phyloP scores from a whole-genome alignment of 192 early-diverging fungal genomes.

The Diversispora eburnea region DNA sequence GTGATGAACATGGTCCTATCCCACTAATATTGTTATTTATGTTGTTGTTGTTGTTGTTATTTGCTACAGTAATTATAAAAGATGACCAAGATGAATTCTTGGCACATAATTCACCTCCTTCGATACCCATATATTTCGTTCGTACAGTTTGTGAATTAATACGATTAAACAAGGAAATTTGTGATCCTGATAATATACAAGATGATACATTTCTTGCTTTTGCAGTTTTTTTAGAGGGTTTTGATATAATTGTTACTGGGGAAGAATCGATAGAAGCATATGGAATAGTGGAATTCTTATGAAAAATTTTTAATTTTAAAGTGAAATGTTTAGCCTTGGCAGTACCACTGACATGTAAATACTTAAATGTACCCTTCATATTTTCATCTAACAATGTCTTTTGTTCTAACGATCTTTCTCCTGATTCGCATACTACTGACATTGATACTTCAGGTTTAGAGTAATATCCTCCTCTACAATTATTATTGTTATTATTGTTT shows the following conservation, averaged over 20 bases:
- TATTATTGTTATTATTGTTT: conserved; percentile 34
- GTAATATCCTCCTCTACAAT: conserved; percentile 35
- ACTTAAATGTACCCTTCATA: conserved; percentile 64
- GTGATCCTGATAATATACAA: conserved; percentile 71
- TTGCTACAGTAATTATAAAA: conserved; percentile 52
- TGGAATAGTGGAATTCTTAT: conserved; percentile 40
- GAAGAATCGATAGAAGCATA: conserved; percentile 66
- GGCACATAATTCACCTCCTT: conserved; percentile 55
- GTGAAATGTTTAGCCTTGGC: conserved; percentile 77
- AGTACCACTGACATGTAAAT: conserved; percentile 73
- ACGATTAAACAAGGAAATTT: conserved; percentile 85
- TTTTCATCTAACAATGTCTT: conserved; percentile 50
- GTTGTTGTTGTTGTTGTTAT: background rate
- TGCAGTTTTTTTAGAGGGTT: conserved; percentile 88
- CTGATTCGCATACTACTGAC: conserved; percentile 57
- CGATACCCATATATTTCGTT: conserved; percentile 77
- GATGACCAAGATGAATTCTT: conserved; percentile 61
- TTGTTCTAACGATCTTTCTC: conserved; percentile 45
- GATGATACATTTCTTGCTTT: conserved; percentile 75
- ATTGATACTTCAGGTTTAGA: conserved; percentile 58
- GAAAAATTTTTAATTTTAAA: conserved; percentile 61
- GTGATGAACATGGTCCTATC: background rate
- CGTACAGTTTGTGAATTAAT: conserved; percentile 88
- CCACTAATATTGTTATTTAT: background rate
- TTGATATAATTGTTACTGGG: conserved; percentile 83